phyloP scores from a whole-genome alignment of 768 basidiomycete genomes.

The Lactarius evosmus region DNA sequence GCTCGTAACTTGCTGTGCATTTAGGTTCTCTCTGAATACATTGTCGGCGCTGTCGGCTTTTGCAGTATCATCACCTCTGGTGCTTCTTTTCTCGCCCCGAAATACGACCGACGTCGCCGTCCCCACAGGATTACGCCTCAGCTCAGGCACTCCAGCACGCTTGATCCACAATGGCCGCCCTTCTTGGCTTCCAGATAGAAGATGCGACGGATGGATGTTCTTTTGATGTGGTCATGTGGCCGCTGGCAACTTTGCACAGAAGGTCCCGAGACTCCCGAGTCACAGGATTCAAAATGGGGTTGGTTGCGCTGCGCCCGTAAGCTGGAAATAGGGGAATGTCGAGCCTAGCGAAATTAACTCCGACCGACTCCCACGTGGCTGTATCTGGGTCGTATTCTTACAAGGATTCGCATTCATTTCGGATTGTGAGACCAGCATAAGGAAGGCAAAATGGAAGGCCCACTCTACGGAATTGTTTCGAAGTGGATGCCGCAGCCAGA shows the following conservation, averaged over 20 bases:
- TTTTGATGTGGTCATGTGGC: constrained; percentile 81
- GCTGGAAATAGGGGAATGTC: constrained; percentile 55
- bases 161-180: background rate
- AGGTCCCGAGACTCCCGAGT: constrained; percentile 76
- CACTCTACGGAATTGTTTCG: constrained; percentile 87
- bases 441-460: constrained; percentile 98
- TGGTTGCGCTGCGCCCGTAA: constrained; percentile 94
- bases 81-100: too few species aligned
- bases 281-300: constrained; percentile 87
- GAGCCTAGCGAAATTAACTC: background rate
- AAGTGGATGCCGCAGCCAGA: constrained; percentile 84
- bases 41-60: background rate
- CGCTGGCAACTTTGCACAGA: constrained; percentile 84
- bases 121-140: constrained; percentile 37
- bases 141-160: background rate
- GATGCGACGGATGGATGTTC: constrained; percentile 60
- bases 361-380: background rate
- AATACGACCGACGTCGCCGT: constrained; percentile 30
- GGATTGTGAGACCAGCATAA: constrained; percentile 83
- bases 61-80: constrained; percentile 17
- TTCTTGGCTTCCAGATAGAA: constrained; percentile 36
- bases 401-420: constrained; percentile 89
- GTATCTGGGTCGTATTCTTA: constrained; percentile 40
- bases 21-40: background rate
- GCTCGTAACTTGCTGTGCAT: background rate